Conservation (phyloP, 2,329 filamentous ascomycete species). For the Trichoderma semiorbis region DNA sequence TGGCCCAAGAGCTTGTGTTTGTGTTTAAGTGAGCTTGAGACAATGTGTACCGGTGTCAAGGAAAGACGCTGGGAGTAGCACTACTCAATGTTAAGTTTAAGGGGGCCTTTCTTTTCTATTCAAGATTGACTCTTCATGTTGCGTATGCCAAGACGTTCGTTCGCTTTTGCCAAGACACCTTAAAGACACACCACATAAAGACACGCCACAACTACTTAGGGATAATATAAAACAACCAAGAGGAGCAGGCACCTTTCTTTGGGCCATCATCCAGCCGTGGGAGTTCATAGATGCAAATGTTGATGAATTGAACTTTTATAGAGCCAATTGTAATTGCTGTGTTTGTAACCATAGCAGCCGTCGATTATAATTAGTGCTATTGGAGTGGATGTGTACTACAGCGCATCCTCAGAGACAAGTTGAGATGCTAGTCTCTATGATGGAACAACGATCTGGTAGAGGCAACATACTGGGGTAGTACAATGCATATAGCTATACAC, state of each 20-base stretch:
- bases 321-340: not conserved
- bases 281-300: not conserved
- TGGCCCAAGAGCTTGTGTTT: not conserved
- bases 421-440: not conserved
- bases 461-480: not conserved
- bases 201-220: too few species aligned
- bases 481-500: not conserved
- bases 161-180: too few species aligned
- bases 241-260: not conserved
- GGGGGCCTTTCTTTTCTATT: not conserved
- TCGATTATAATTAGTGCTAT: not conserved
- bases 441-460: not conserved
- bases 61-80: not conserved
- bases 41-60: not conserved
- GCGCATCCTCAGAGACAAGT: not conserved
- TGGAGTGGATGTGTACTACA: not conserved
- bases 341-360: not conserved
- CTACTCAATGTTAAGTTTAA: not conserved
- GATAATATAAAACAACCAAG: not conserved
- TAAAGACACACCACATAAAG: too few species aligned
- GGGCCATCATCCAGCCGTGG: not conserved
- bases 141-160: not conserved
- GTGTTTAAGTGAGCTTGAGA: not conserved
- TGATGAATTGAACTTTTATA: not conserved
- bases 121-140: not conserved